Base-by-base conservation (phyloP, 352 stramenopile genomes). In the Globisporangium emineosum region DNA sequence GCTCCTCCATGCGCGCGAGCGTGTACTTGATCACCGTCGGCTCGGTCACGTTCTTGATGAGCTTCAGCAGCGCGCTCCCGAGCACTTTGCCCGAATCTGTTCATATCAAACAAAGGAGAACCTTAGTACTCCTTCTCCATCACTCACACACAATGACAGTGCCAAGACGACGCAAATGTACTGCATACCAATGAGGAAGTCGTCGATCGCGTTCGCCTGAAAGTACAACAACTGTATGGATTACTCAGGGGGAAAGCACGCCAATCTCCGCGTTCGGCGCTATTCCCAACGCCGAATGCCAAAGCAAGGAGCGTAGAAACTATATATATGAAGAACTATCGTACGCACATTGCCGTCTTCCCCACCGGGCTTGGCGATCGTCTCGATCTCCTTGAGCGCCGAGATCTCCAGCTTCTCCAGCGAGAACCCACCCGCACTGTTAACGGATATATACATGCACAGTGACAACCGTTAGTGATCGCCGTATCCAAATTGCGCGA, bases 1-100 rank as follows among this genome's bases (percentile, higher is more conserved):
- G 71, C 67, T 96, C 85, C 60, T 96, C 83, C 81, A 96, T 92
- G 66, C 87, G 85, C 3, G 87, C 87, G 35, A 96, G 77, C 59
- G 85, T 87, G 69, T 96, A 96, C 57, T 91, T 91, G 58, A 96
- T 76, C 32, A 96, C 87, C 5, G 87, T 91, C 15, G 86, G 84
- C 59, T 96, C 87, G 7, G 87, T 96, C 66, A 96, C 86, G 70
- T 96, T 93, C 78, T 93, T 93, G 40, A 96, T 73, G 37, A 96
- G 64, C 69, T 96, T 96, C 43, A 96, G 71, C 62, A 96, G 68
- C 17, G 81, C 82, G 43, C 71, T 75, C 13, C 71, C 85, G 42
- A 96, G 71, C 55, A 77, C 69, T 70, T 66, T 71, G 21, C 84
- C 86, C 63, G 76, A 85, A 72, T 91, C 86, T 84, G 70, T 0